Conservation (phyloP, 2,329 filamentous ascomycete genomes). For the Triangularia setosa region DNA sequence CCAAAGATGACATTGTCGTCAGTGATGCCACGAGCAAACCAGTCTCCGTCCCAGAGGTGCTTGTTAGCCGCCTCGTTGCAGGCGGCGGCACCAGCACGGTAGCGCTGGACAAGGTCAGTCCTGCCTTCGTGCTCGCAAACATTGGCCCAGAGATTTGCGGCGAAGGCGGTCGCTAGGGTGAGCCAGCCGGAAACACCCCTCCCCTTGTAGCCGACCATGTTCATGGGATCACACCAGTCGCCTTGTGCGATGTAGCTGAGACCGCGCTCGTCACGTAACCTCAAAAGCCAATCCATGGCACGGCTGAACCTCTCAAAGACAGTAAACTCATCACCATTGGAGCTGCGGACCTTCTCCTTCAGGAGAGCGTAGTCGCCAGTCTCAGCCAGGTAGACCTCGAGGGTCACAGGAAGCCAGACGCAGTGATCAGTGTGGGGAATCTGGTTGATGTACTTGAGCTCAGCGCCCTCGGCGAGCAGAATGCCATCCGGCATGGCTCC, state of each 20-base stretch:
- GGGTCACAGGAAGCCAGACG: slow-evolving; percentile 53
- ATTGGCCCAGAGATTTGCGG: slow-evolving; percentile 50
- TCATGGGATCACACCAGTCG: slow-evolving; percentile 60
- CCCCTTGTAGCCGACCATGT: slow-evolving; percentile 59
- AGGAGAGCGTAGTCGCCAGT: slow-evolving; percentile 51
- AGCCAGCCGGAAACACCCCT: slow-evolving; percentile 56
- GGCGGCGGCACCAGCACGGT: slow-evolving; percentile 40
- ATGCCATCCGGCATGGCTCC: slow-evolving; percentile 59
- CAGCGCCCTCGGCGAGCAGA: slow-evolving; percentile 48
- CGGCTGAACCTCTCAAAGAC: slow-evolving; percentile 52
- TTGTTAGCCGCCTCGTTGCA: slow-evolving; percentile 49
- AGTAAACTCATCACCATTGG: slow-evolving; percentile 43
- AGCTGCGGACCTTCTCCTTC: slow-evolving; percentile 39
- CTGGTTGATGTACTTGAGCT: slow-evolving; percentile 59
- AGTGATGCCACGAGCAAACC: slow-evolving; percentile 56
- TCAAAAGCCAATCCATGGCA: slow-evolving; percentile 56
- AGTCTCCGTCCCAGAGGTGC: slow-evolving; percentile 53
- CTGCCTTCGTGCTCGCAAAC: slow-evolving; percentile 45
- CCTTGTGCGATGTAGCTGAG: slow-evolving; percentile 56
- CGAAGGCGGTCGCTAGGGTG: slow-evolving; percentile 52
- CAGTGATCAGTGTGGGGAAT: slow-evolving; percentile 59
- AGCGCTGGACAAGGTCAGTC: slow-evolving; percentile 40
- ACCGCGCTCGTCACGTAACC: slow-evolving; percentile 48
- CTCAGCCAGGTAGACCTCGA: slow-evolving; percentile 53
- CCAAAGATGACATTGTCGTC: slow-evolving; percentile 52